Conservation (phyloP, 2,329 filamentous ascomycete genomes). For the Plenodomus tracheiphilus region DNA sequence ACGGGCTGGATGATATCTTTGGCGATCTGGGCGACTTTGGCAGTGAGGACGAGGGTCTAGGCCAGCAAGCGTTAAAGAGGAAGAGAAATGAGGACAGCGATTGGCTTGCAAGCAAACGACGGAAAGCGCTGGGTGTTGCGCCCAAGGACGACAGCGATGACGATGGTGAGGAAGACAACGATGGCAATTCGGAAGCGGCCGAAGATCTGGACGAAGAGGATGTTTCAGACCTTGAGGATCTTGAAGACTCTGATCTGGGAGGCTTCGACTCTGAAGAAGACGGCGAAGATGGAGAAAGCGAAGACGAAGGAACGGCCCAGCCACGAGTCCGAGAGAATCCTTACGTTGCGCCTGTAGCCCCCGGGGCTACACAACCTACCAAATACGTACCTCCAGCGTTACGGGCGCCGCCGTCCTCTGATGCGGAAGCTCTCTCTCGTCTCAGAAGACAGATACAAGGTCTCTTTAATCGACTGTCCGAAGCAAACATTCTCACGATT, state of each 20-base stretch:
- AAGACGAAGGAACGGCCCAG: slow-evolving; percentile 38
- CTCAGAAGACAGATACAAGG: slow-evolving; percentile 83
- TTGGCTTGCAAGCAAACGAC: slow-evolving; percentile 62
- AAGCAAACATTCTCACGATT: slow-evolving; percentile 85
- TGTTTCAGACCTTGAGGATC: slow-evolving; percentile 30
- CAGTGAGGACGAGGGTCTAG: slow-evolving; percentile 53
- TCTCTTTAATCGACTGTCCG: slow-evolving; percentile 88
- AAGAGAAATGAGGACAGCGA: slow-evolving; percentile 62
- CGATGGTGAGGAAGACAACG: slow-evolving; percentile 33
- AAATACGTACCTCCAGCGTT: slow-evolving; percentile 93
- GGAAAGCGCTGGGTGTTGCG: slow-evolving; percentile 49
- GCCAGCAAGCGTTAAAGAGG: slow-evolving; percentile 55
- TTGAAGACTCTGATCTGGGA: slow-evolving; percentile 19
- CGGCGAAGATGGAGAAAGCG: slow-evolving; percentile 19
- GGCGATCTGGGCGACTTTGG: slow-evolving; percentile 60
- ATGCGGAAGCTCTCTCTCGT: slow-evolving; percentile 68
- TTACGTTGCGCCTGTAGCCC: slow-evolving; percentile 72
- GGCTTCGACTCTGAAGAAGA: slow-evolving; percentile 39
- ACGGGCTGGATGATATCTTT: slow-evolving; percentile 79
- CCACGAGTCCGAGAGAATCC: slow-evolving; percentile 74
- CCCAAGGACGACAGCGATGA: slow-evolving; percentile 19
- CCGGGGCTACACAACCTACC: slow-evolving; percentile 48
- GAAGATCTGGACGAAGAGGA: slow-evolving; percentile 38
- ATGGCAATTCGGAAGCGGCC: slow-evolving; percentile 8
- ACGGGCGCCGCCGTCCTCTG: slow-evolving; percentile 64